Base-by-base conservation (phyloP, 1,284 basidiomycete species). In the Leccinum subrobustum region DNA sequence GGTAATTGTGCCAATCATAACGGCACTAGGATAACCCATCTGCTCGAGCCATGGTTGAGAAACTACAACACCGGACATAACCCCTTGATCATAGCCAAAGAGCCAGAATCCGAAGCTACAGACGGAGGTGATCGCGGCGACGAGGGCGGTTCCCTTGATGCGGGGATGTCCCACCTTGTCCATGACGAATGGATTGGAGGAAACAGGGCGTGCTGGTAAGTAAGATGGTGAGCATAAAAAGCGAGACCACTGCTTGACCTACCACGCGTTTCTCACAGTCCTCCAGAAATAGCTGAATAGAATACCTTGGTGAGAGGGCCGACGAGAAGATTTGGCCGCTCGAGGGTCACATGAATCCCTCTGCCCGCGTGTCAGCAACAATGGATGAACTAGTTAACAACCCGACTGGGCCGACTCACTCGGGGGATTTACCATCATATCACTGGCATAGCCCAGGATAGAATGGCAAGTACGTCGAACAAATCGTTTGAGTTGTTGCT, bases 1-100 rank as follows among this genome's bases (percentile, higher is more conserved):
- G 1, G 65, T 66, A 23, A 64, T 67, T 5, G 65, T 64, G n/a
- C 64, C 64, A n/a, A 64, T 65, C 64, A 64, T 61, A 1, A 64
- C 65, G 6, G 63, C 57, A 18, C 65, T 67, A 18, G 65, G 64
- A 53, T 67, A 51, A 9, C 58, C 64, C 64, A 64, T 64, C 27
- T 65, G 65, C n/a, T n/a, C 31, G 52, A 65, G 58, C 63, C 64
- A 65, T 16, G 58, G 48, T 50, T 62, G 55, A 50, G 64, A 67
- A 12, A 65, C 3, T 6, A 65, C 58, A 1, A 67, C 55, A 8
- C 65, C 63, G 7, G 63, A 67, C 63, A 64, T 66, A 9, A 65
- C 59, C 0, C 65, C 65, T 44, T 62, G 64, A 62, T 67, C 63
- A 47, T 65, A 65, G 6, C 65, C 65, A 62, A 65, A 65, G 33